Percentiles rank a stretch among this genome's conserved stretches.
Evolutionary conservation across 2,329 filamentous ascomycete genomes (phyloP).

Genomic region (Claviceps africana): DNA sequence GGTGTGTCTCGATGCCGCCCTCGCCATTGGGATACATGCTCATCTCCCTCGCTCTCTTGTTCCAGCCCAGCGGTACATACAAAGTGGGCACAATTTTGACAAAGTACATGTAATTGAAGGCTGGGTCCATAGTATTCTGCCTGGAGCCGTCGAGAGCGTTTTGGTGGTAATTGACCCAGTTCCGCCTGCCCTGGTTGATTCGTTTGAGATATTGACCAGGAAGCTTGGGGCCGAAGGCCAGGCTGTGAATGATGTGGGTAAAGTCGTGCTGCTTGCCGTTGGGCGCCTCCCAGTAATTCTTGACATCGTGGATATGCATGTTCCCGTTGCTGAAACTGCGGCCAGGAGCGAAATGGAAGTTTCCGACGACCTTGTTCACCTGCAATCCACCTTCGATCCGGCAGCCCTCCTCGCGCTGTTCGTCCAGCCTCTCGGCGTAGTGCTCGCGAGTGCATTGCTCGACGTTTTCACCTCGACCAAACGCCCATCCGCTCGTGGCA

Average conservation of each 20-base stretch:
- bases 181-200: slow-evolving; percentile 34
- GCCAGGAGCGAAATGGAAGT: slow-evolving; percentile 95
- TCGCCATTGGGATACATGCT: slow-evolving; percentile 38
- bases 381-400: slow-evolving; percentile 82
- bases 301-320: slow-evolving; percentile 93
- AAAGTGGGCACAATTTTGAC: slow-evolving; percentile 95
- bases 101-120: slow-evolving; percentile 98
- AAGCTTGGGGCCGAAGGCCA: slow-evolving; percentile 86
- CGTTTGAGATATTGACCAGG: slow-evolving; percentile 55
- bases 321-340: slow-evolving; percentile 93
- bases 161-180: slow-evolving; percentile 79
- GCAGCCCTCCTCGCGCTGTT: slow-evolving; percentile 82
- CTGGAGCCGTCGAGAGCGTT: slow-evolving; percentile 77
- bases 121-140: slow-evolving; percentile 66
- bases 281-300: slow-evolving; percentile 77
- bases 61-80: slow-evolving; percentile 85
- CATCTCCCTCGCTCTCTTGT: slow-evolving; percentile 34
- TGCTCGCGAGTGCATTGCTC: slow-evolving; percentile 94
- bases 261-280: slow-evolving; percentile 67
- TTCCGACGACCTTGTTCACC: slow-evolving; percentile 96
- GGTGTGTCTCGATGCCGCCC: slow-evolving; percentile 90
- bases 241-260: slow-evolving; percentile 72
- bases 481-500: slow-evolving; percentile 80
- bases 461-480: slow-evolving; percentile 79
- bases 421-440: slow-evolving; percentile 77